Percentiles rank a stretch among this genome's conserved stretches.
These are phyloP conservation scores for Diaporthe ilicicola DNA, from an alignment of 2,329 filamentous ascomycete genomes.

Conservation along the genomic window DNA sequence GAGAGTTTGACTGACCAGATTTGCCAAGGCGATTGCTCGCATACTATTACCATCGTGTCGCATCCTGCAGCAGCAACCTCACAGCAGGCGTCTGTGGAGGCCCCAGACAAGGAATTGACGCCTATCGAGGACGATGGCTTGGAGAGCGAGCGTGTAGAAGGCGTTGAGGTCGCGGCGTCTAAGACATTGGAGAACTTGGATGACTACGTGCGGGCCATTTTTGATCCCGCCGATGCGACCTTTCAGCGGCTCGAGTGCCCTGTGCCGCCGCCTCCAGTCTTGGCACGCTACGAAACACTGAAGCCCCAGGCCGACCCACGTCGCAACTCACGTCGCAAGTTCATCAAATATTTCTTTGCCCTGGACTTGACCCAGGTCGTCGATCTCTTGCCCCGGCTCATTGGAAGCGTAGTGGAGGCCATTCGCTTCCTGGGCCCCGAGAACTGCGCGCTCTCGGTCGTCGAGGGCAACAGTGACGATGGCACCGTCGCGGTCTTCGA, in stretches of 20 bases:
- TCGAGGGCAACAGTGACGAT: slow-evolving; percentile 54
- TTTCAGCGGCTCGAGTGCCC: slow-evolving; percentile 28
- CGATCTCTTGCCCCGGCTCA: slow-evolving; percentile 53
- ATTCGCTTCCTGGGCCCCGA: slow-evolving; percentile 53
- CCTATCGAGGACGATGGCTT: not conserved
- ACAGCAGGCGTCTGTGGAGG: not conserved
- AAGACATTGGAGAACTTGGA: slow-evolving; percentile 1
- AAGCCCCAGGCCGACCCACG: not conserved
- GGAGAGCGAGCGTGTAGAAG: not conserved
- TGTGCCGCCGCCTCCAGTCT: slow-evolving; percentile 9
- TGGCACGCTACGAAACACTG: slow-evolving; percentile 25
- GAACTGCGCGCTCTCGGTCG: slow-evolving; percentile 52
- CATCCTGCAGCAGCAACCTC: not conserved
- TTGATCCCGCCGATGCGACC: slow-evolving; percentile 22
- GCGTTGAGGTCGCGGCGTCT: not conserved
- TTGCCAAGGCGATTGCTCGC: not conserved
- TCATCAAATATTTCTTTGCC: slow-evolving; percentile 55
- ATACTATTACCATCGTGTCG: not conserved
- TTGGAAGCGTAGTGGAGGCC: slow-evolving; percentile 52
- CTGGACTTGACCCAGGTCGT: slow-evolving; percentile 55
- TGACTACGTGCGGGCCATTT: slow-evolving; percentile 14
- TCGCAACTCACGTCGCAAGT: not conserved
- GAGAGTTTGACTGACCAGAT: not conserved
- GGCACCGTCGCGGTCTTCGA: slow-evolving; percentile 59
- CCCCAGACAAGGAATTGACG: not conserved